Percentiles rank a stretch among this genome's conserved stretches.
Evolutionary conservation across 2,329 filamentous ascomycete species (phyloP).

Genomic region (Metarhizium album): DNA sequence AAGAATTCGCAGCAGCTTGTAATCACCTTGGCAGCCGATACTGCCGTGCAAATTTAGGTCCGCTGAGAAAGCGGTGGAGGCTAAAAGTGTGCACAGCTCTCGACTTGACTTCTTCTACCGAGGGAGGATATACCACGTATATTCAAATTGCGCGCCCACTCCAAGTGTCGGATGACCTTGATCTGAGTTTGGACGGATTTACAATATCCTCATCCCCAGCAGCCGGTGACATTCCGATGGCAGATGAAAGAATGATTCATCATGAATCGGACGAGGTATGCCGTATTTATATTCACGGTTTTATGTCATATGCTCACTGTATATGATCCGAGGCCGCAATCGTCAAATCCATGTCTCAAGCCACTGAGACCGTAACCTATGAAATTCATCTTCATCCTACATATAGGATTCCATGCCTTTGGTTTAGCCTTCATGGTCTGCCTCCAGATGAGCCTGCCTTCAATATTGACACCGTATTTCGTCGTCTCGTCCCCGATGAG

Average conservation of each 20-base stretch:
- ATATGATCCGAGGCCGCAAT: slow-evolving; percentile 30
- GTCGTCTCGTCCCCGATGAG: slow-evolving; percentile 55
- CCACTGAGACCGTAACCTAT: slow-evolving; percentile 48
- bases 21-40: slow-evolving; percentile 50
- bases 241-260: slow-evolving; percentile 37
- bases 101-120: slow-evolving; percentile 30
- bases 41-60: slow-evolving; percentile 45
- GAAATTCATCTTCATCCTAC: slow-evolving; percentile 66
- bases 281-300: slow-evolving; percentile 6
- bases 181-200: slow-evolving; percentile 33
- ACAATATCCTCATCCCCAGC: slow-evolving; percentile 26
- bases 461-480: slow-evolving; percentile 59
- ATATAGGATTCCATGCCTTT: slow-evolving; percentile 65
- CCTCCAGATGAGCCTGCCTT: slow-evolving; percentile 44
- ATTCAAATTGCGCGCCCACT: slow-evolving; percentile 46
- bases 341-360: slow-evolving; percentile 19
- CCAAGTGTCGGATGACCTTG: slow-evolving; percentile 34
- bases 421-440: slow-evolving; percentile 57
- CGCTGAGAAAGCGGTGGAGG: slow-evolving; percentile 42
- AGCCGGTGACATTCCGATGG: slow-evolving; percentile 13
- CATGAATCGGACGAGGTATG: slow-evolving; percentile 42
- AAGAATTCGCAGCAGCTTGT: slow-evolving; percentile 57
- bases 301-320: slow-evolving; percentile 12
- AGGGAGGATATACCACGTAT: slow-evolving; percentile 38
- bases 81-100: slow-evolving; percentile 42